Evolutionary conservation across 129 eudicot species (phyloP).

Genomic region (Tagetes patula): DNA sequence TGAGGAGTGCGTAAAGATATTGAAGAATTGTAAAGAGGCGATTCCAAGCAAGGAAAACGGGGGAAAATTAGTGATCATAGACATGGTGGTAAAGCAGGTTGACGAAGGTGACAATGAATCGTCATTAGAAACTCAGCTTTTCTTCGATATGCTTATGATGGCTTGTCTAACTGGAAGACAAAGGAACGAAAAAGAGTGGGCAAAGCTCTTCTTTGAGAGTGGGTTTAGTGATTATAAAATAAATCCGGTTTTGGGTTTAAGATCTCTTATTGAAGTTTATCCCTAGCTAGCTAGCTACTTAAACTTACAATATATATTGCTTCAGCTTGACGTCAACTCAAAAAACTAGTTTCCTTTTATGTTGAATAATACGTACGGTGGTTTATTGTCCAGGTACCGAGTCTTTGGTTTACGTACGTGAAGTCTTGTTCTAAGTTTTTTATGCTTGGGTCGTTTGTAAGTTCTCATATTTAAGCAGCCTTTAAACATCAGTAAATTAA

Average conservation of each 20-base stretch:
- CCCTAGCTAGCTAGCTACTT: slow-evolving; percentile 7
- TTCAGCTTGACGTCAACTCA: too few species aligned
- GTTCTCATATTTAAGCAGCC: too few species aligned
- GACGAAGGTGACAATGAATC: slow-evolving; percentile 16
- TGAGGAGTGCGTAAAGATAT: slow-evolving; percentile 38
- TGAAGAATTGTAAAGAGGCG: slow-evolving; percentile 39
- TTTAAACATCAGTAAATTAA: too few species aligned
- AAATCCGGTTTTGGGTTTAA: slow-evolving; percentile 19
- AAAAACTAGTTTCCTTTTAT: too few species aligned
- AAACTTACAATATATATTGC: too few species aligned
- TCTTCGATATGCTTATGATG: slow-evolving; percentile 45
- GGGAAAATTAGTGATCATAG: slow-evolving; percentile 46
- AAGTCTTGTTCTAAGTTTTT: too few species aligned
- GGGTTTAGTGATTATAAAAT: slow-evolving; percentile 37
- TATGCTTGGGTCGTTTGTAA: too few species aligned
- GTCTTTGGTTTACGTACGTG: too few species aligned
- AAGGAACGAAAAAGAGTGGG: slow-evolving; percentile 41
- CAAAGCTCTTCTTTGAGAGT: slow-evolving; percentile 34
- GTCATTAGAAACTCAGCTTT: slow-evolving; percentile 28
- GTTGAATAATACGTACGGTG: too few species aligned
- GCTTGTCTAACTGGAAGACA: slow-evolving; percentile 26
- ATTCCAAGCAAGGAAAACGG: slow-evolving; percentile 35
- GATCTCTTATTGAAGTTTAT: slow-evolving; percentile 40
- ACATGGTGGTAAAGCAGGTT: slow-evolving; percentile 33
- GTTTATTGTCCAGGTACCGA: too few species aligned